Evolutionary conservation across 306 rosid genomes (phyloP).

Genomic region (Vachellia pachyceras): DNA sequence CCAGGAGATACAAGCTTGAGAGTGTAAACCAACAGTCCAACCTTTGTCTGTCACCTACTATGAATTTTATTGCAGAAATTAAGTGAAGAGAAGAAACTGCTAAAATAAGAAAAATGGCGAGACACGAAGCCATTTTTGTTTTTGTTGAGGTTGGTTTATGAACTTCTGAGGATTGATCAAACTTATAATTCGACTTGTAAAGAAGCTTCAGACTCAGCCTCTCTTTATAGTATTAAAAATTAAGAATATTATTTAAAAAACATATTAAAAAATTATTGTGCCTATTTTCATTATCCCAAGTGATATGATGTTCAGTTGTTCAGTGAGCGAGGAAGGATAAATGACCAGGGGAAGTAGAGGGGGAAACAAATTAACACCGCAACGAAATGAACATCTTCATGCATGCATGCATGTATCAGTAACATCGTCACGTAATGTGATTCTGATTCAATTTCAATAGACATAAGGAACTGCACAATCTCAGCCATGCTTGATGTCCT

Average conservation of each 20-base stretch:
- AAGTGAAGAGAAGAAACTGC: conserved; percentile 38
- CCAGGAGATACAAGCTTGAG: conserved; percentile 52
- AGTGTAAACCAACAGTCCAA: conserved; percentile 29
- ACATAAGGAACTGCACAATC: conserved; percentile 76
- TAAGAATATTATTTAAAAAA: too few relatives aligned
- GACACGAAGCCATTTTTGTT: conserved; percentile 40
- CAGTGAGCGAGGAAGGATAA: too few relatives aligned
- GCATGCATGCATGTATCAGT: too few relatives aligned
- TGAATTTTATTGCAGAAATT: conserved; percentile 37
- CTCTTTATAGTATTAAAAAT: too few relatives aligned
- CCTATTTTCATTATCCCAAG: too few relatives aligned
- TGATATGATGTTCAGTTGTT: too few relatives aligned
- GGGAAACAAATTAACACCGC: too few relatives aligned
- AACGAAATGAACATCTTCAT: too few relatives aligned
- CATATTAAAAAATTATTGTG: too few relatives aligned
- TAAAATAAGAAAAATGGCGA: conserved; percentile 22
- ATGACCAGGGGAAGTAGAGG: too few relatives aligned
- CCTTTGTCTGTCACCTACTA: not conserved
- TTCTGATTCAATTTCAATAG: conserved; percentile 63
- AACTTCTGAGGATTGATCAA: not conserved
- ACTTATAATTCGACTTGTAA: not conserved
- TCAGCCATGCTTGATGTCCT: conserved; percentile 78
- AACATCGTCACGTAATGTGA: conserved; percentile 5
- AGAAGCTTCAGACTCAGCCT: too few relatives aligned
- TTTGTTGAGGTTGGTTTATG: too few relatives aligned